A percentile compares a stretch with the other conserved stretches of the same genome.
These are phyloP conservation scores for Thraustochytrium sp. DNA, from an alignment of 352 stramenopile species.

Conservation along the genomic window DNA sequence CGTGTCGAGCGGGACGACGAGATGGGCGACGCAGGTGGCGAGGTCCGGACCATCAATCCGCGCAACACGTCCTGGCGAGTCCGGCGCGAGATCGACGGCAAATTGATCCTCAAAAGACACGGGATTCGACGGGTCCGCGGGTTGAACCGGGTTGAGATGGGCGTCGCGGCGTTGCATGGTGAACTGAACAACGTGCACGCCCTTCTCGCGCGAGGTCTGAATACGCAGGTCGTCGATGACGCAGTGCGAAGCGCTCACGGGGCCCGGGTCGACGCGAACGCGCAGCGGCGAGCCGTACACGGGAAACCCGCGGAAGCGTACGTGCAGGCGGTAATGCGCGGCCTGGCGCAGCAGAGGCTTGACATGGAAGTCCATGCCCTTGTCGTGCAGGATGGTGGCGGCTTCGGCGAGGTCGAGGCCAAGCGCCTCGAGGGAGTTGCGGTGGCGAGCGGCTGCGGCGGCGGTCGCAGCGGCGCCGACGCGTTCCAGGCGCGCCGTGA, in stretches of 20 bases:
- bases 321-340: neutral
- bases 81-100: neutral
- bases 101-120: neutral
- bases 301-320: neutral
- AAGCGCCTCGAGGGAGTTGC: neutral
- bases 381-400: neutral
- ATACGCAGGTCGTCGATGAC: neutral
- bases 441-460: neutral
- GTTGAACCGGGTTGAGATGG: neutral
- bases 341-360: neutral
- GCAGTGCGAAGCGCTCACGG: neutral
- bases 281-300: neutral
- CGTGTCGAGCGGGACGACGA: no score
- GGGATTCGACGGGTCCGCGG: neutral
- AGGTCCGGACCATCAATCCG: no score
- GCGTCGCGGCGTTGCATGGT: neutral
- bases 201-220: neutral
- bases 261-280: neutral
- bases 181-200: neutral
- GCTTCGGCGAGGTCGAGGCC: neutral
- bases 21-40: no score
- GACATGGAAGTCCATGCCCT: conserved; percentile 2
- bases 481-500: neutral
- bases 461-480: no score
- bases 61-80: no score